A percentile compares a stretch with the other conserved stretches of the same genome.
Conservation (phyloP, 179 eudicot genomes). For the Carnegiea gigantea region DNA sequence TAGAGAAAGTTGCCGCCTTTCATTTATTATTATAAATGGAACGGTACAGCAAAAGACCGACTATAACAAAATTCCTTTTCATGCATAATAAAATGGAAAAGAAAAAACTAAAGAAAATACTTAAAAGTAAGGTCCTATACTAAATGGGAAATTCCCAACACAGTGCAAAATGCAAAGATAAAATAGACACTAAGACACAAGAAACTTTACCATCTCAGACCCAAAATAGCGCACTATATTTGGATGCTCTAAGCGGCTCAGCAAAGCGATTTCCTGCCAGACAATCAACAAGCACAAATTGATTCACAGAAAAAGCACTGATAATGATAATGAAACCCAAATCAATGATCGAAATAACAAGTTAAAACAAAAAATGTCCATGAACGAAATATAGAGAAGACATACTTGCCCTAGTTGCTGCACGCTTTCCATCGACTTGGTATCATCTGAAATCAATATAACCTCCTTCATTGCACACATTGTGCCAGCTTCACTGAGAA, state of each 20-base stretch:
- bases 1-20: conserved; percentile 13
- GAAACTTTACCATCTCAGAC: conserved; percentile 46
- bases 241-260: conserved; percentile 61
- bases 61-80: background rate
- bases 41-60: background rate
- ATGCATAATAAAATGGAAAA: background rate
- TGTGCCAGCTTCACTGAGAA: conserved; percentile 60
- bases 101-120: background rate
- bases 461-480: conserved; percentile 95
- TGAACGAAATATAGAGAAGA: background rate
- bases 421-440: conserved; percentile 78
- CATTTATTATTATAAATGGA: background rate
- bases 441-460: conserved; percentile 68
- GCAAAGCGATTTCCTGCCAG: conserved; percentile 54
- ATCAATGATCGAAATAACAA: background rate
- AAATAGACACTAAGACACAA: background rate
- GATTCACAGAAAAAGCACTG: conserved; percentile 17
- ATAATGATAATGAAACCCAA: conserved; percentile 1
- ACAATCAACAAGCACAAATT: background rate
- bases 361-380: background rate
- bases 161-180: background rate
- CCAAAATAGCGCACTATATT: conserved; percentile 75
- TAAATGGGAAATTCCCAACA: background rate
- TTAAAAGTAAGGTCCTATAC: background rate
- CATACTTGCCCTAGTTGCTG: conserved; percentile 70